A percentile compares a stretch with the other conserved stretches of the same genome.
Evolutionary conservation across 257 asterid genomes (phyloP).

Genomic region (Cynanchum wilfordii): DNA sequence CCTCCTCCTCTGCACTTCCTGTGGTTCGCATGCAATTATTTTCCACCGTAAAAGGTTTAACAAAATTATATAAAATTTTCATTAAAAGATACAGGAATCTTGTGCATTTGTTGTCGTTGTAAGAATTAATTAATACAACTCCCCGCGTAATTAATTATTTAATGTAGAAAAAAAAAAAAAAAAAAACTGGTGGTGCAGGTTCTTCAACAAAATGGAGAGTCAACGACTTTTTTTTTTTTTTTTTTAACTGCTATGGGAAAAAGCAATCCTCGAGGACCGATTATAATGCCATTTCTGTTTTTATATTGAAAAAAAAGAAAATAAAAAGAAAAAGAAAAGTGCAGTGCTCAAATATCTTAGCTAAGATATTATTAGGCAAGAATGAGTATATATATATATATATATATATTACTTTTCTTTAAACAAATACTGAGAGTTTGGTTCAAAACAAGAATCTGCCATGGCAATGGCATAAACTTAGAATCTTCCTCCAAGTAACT

Average conservation of each 20-base stretch:
- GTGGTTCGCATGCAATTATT: not conserved
- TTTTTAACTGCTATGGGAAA: not conserved
- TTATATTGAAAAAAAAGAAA: not conserved
- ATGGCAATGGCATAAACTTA: slow-evolving; percentile 12
- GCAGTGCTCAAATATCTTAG: not conserved
- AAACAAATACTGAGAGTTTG: not conserved
- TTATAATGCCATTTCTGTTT: not conserved
- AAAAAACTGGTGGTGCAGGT: no score
- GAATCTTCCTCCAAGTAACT: slow-evolving; percentile 17
- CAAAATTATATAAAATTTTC: no score
- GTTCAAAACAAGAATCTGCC: slow-evolving; percentile 16
- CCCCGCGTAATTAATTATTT: no score
- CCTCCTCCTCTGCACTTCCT: not conserved
- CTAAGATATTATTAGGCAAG: not conserved
- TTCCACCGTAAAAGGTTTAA: no score
- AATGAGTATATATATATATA: no score
- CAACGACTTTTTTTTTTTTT: no score
- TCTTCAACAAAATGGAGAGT: no score
- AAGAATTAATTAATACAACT: no score
- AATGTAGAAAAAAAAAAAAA: no score
- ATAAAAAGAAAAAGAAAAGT: no score
- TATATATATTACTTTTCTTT: not conserved
- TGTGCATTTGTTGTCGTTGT: no score
- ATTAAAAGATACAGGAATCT: no score
- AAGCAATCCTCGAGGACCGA: not conserved